These are phyloP conservation scores for Davidsoniella eucalypti DNA, from an alignment of 2,329 filamentous ascomycete species.

Conservation along the genomic window DNA sequence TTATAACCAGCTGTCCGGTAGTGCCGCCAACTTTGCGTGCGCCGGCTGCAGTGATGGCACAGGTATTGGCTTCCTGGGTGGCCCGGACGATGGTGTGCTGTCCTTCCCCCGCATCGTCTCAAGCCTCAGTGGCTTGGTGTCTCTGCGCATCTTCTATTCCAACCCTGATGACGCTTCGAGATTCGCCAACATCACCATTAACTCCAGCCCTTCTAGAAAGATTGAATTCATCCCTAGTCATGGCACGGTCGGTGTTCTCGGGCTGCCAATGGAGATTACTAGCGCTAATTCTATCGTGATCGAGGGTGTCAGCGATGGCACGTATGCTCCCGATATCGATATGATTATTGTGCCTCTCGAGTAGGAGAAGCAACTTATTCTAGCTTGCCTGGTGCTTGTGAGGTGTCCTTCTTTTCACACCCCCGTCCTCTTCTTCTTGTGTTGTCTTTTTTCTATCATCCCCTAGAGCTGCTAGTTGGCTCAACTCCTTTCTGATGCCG, in stretches of 20 bases:
- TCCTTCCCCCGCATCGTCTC: conserved; percentile 31
- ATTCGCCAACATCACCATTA: conserved; percentile 38
- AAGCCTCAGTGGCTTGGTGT: conserved; percentile 27
- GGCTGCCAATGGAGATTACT: conserved; percentile 24
- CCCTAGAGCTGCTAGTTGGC: no score
- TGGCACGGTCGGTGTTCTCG: conserved; percentile 27
- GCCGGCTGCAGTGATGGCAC: conserved; percentile 31
- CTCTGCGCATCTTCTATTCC: conserved; percentile 36
- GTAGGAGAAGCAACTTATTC: neutral
- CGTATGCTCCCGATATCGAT: conserved; percentile 36
- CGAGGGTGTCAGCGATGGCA: conserved; percentile 22
- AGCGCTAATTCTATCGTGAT: conserved; percentile 32
- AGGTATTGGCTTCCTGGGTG: conserved; percentile 39
- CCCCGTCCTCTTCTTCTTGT: no score
- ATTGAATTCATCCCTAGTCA: conserved; percentile 38
- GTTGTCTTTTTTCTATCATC: no score
- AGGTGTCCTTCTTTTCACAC: no score
- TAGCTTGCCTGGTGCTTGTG: no score
- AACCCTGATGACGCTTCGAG: conserved; percentile 38
- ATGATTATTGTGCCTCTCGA: conserved; percentile 32
- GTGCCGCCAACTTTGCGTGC: conserved; percentile 31
- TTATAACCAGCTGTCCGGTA: conserved; percentile 16
- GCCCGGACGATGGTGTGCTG: conserved; percentile 27
- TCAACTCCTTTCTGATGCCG: no score
- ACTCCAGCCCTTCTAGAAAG: conserved; percentile 29